Conservation (phyloP, 768 basidiomycete genomes). For the Imleria badia region DNA sequence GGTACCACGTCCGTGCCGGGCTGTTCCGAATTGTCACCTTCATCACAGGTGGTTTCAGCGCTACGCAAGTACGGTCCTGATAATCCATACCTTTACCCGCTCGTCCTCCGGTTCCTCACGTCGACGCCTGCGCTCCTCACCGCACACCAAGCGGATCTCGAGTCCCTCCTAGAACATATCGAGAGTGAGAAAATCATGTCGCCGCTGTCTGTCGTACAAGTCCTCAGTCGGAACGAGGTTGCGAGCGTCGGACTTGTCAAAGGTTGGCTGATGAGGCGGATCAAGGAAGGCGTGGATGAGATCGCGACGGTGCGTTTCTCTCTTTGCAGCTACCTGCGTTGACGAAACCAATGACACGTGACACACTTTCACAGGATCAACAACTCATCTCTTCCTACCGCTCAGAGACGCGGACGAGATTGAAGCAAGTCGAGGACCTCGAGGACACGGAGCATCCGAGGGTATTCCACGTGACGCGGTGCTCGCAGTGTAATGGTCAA, state of each 20-base stretch:
- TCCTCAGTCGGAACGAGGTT: conserved; percentile 84
- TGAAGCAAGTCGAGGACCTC: conserved; percentile 80
- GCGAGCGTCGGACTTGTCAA: conserved; percentile 91
- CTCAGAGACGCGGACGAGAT: conserved; percentile 74
- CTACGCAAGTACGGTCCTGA: conserved; percentile 72
- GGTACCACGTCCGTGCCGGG: not conserved
- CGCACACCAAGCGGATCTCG: conserved; percentile 71
- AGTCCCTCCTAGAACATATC: conserved; percentile 69
- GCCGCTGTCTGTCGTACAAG: conserved; percentile 85
- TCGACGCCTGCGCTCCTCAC: conserved; percentile 71
- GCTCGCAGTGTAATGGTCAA: conserved; percentile 84
- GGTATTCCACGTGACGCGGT: conserved; percentile 93
- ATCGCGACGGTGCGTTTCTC: conserved; percentile 68
- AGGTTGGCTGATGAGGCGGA: conserved; percentile 82
- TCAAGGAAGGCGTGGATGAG: conserved; percentile 70
- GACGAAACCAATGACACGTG: not conserved
- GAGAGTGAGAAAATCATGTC: conserved; percentile 83
- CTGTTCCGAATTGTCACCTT: conserved; percentile 35
- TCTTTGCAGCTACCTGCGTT: not conserved
- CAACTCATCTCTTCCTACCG: conserved; percentile 87
- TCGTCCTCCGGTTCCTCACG: conserved; percentile 88
- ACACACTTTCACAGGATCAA: conserved; percentile 59
- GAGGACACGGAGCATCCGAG: conserved; percentile 75
- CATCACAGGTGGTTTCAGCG: conserved; percentile 60
- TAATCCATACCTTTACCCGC: conserved; percentile 77